A percentile compares a stretch with the other conserved stretches of the same genome.
Conservation (phyloP, 2,329 filamentous ascomycete species). For the Penicillium sp. region DNA sequence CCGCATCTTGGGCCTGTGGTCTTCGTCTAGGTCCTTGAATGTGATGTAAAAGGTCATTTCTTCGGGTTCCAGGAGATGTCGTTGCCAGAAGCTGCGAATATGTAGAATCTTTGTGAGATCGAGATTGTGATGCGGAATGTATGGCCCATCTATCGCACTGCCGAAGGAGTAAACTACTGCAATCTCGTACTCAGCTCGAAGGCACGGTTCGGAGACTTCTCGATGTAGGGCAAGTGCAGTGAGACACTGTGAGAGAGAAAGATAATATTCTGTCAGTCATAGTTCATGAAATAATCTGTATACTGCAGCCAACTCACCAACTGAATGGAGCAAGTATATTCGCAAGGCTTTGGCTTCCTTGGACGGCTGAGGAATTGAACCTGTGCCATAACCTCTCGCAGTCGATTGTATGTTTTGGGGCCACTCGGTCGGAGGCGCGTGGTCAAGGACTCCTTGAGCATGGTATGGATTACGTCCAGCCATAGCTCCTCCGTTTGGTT, state of each 20-base stretch:
- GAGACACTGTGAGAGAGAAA: slow-evolving; percentile 28
- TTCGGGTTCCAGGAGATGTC: slow-evolving; percentile 37
- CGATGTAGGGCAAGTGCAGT: slow-evolving; percentile 40
- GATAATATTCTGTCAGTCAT: slow-evolving; percentile 9
- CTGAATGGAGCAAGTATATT: slow-evolving; percentile 35
- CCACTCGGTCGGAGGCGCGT: not conserved
- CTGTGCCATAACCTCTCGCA: slow-evolving; percentile 23
- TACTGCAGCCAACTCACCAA: slow-evolving; percentile 25
- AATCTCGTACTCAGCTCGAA: slow-evolving; percentile 39
- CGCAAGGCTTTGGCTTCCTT: slow-evolving; percentile 21
- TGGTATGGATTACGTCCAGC: slow-evolving; percentile 35
- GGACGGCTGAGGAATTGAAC: slow-evolving; percentile 31
- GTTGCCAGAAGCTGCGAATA: slow-evolving; percentile 49
- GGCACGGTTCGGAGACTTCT: slow-evolving; percentile 25
- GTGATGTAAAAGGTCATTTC: slow-evolving; percentile 33
- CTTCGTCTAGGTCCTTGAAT: slow-evolving; percentile 22
- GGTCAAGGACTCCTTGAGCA: slow-evolving; percentile 32
- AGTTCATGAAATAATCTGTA: not conserved
- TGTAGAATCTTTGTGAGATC: slow-evolving; percentile 40
- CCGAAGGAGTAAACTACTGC: slow-evolving; percentile 32
- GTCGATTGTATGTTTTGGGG: slow-evolving; percentile 28
- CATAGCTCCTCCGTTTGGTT: slow-evolving; percentile 32
- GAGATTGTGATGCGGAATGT: slow-evolving; percentile 25
- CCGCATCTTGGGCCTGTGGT: slow-evolving; percentile 25
- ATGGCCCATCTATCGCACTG: slow-evolving; percentile 1